phyloP scores from a whole-genome alignment of 177 flowering plant species.

The Vitis hybrid region DNA sequence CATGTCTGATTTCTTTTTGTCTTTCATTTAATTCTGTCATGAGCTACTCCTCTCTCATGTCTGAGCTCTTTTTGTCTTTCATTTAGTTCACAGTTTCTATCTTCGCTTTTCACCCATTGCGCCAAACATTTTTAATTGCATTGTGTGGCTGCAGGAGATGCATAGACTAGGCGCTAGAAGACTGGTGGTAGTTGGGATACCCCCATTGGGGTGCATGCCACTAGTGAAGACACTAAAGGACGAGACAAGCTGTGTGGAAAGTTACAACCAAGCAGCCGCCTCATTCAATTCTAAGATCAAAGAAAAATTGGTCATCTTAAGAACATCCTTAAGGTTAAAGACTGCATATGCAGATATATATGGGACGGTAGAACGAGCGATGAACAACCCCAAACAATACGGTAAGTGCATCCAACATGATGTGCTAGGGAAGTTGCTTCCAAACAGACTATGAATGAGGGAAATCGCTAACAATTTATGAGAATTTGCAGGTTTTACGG shows the following conservation, averaged over 20 bases:
- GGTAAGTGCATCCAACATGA: conserved; percentile 33
- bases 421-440: no score
- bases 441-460: not conserved
- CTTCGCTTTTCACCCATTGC: no score
- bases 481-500: conserved; percentile 44
- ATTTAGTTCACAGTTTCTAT: no score
- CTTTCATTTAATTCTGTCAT: not conserved
- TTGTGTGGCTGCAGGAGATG: conserved; percentile 37
- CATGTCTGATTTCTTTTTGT: not conserved
- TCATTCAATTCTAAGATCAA: conserved; percentile 44
- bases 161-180: conserved; percentile 47
- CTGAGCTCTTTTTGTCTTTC: not conserved
- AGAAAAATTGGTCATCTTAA: conserved; percentile 20
- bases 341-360: conserved; percentile 41
- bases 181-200: conserved; percentile 55
- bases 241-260: conserved; percentile 32
- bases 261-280: conserved; percentile 36
- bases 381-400: conserved; percentile 44
- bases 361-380: conserved; percentile 26
- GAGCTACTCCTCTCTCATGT: conserved; percentile 28
- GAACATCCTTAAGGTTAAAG: conserved; percentile 21
- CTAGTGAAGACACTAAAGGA: conserved; percentile 38
- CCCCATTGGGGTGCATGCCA: conserved; percentile 84
- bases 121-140: no score
- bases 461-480: not conserved